Conservation (phyloP, 2,329 filamentous ascomycete genomes). For the Xylaria digitata region DNA sequence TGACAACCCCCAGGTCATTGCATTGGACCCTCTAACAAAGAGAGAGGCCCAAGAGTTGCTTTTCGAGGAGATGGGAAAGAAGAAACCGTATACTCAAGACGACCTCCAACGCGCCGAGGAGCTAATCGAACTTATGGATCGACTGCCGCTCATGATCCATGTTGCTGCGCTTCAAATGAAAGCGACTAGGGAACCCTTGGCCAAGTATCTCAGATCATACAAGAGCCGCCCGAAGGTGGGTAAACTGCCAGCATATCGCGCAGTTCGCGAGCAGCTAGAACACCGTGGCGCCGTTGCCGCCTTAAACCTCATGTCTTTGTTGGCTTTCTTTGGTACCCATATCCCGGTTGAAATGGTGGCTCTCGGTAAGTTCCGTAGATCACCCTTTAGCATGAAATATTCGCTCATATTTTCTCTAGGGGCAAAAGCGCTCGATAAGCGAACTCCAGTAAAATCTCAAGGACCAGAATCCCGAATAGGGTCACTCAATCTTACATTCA, state of each 20-base stretch:
- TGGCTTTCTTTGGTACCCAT: slow-evolving; percentile 73
- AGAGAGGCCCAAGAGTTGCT: slow-evolving; percentile 70
- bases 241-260: slow-evolving; percentile 59
- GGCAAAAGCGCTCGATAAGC: slow-evolving; percentile 57
- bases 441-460: slow-evolving; percentile 59
- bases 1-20: slow-evolving; percentile 68
- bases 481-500: slow-evolving; percentile 61
- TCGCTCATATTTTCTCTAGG: slow-evolving; percentile 48
- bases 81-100: slow-evolving; percentile 62
- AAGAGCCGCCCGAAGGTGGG: slow-evolving; percentile 66
- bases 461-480: slow-evolving; percentile 52
- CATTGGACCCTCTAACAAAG: slow-evolving; percentile 64
- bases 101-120: slow-evolving; percentile 69
- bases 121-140: slow-evolving; percentile 71
- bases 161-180: slow-evolving; percentile 72
- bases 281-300: slow-evolving; percentile 62
- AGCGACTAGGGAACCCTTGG: slow-evolving; percentile 69
- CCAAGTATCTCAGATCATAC: slow-evolving; percentile 69
- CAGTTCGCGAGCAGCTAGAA: slow-evolving; percentile 62
- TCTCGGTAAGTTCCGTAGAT: slow-evolving; percentile 57
- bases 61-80: slow-evolving; percentile 71
- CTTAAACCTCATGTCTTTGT: slow-evolving; percentile 71
- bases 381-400: background rate
- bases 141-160: slow-evolving; percentile 75
- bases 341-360: slow-evolving; percentile 74